Base-by-base conservation (phyloP, 2,329 filamentous ascomycete genomes). In the Phialemoniopsis sp. region DNA sequence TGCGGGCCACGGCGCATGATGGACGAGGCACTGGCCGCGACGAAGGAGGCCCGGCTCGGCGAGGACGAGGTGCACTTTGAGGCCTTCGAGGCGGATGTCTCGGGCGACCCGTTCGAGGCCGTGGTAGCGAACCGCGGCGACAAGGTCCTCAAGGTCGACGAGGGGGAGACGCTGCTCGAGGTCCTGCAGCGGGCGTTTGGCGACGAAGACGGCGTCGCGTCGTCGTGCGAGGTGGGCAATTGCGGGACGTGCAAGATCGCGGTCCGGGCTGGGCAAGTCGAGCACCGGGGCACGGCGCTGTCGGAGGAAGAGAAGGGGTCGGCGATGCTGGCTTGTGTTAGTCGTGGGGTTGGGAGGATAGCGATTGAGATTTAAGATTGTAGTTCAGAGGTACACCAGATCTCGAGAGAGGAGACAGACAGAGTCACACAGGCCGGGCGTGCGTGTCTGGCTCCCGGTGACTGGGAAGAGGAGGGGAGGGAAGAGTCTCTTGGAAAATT, bases 1-100 rank as follows among this genome's bases (percentile, higher is more conserved):
- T 85, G 80, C 52, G 80, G 81, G 0, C 78, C 80, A 0, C 48
- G 53, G 8, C 63, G 72, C 8, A 68, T 85, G 59, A 76, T 82
- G 64, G 67, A 75, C 6, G 72, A 70, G 32, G 70, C 73, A 0
- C 53, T 52, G 15, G 48, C 48, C 3, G 66, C 65, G 12, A 68
- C 70, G 0, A 58, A 59, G 8, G 56, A 55, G 8, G 59, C 60
- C 8, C 63, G 67, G 0, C 60, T 84, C 0, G 54, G 63, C 0
- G 60, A 68, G 3, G 60, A 66, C 1, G 75, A 79, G 31, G 63
- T 82, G 2, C 79, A 84, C 53, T 78, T 72, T 42, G 80, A 85
- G 54, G 71, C 73, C 0, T 85, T 84, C 44, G 60, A 62, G 2
- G 71, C 73, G 2, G 67, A 72, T 15, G 61, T 67, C 0, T 66